Evolutionary conservation across 2,329 filamentous ascomycete genomes (phyloP), one percentile per base, ranked within the genome.

Genomic region (Ascochyta clinopodiicola): DNA sequence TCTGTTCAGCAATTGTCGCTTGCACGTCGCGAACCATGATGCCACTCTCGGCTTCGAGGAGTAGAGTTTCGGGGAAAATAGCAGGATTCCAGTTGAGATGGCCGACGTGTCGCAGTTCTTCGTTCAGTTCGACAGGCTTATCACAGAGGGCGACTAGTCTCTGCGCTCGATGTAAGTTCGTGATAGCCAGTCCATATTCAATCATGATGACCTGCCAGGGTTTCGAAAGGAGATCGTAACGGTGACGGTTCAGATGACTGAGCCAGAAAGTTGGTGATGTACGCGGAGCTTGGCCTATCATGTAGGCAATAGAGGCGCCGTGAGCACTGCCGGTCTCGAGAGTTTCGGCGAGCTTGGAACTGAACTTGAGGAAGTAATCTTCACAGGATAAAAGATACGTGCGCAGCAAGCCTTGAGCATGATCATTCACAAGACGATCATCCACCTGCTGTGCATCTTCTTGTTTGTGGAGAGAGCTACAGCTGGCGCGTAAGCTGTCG

Each of bases 11-110:
- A 44, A 91, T 85, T 2, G 81, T 67, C 2, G 81, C 77, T 64
- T 91, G 88, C 0, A 84, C 80, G 0, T 78, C 66, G 0, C 89
- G 81, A 8, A 92, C 86, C 8, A 86, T 64, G 1, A 91, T 78
- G 0, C 81, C 80, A 31, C 80, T 85, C 48, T 91, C 88, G 0
- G 88, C 76, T 66, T 91, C 88, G 0, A 91, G 56, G 0, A 92
- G 72, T 0, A 91, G 74, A 56, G 79, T 86, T 21, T 91, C 88
- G 0, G 88, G 86, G 34, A 78, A 73, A 0, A 82, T 56, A 0
- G 66, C 9, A 0, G 82, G 80, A 6, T 80, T 62, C 85, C 87
- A 90, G 9, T 82, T 83, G 1, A 64, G 60, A 57, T 87, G 85
- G 0, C 86, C 87, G 0, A 59, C 15, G 51, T 86, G 87, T 0